A percentile compares a stretch with the other conserved stretches of the same genome.
Conservation (phyloP, 768 basidiomycete genomes). For the Mycena chlorophos region DNA sequence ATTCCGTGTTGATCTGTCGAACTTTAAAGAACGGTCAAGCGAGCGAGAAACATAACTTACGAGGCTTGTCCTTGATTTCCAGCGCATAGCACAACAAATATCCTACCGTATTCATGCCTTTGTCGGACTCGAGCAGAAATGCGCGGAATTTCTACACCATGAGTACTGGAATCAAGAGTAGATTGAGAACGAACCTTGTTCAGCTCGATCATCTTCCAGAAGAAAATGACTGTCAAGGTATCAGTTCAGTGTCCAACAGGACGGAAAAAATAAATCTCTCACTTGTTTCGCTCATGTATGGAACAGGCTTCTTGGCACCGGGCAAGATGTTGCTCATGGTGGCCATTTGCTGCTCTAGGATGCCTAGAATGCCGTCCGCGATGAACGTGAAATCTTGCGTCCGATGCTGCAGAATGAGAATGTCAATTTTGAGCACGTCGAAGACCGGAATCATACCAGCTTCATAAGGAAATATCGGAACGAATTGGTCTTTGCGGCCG, state of each 20-base stretch:
- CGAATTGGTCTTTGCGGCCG: constrained; percentile 74
- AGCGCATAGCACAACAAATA: constrained; percentile 80
- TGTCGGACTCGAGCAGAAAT: constrained; percentile 80
- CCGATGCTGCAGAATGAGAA: constrained; percentile 63
- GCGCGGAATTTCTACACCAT: constrained; percentile 78
- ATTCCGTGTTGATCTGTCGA: constrained; percentile 85
- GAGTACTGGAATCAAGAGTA: constrained; percentile 3
- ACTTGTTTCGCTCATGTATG: constrained; percentile 84
- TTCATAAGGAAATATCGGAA: constrained; percentile 93
- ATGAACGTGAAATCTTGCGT: constrained; percentile 87
- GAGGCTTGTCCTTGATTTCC: constrained; percentile 91
- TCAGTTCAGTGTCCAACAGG: constrained; percentile 5
- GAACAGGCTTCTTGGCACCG: constrained; percentile 80
- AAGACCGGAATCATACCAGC: constrained; percentile 46
- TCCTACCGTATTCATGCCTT: constrained; percentile 71
- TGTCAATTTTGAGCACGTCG: constrained; percentile 7
- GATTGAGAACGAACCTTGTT: constrained; percentile 67
- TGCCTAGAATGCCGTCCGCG: constrained; percentile 64
- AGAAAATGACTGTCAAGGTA: constrained; percentile 58
- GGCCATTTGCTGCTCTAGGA: constrained; percentile 75
- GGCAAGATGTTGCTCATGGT: constrained; percentile 76
- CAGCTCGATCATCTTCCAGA: constrained; percentile 91
- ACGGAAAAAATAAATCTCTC: constrained; percentile 29
- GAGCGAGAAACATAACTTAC: constrained; percentile 44
- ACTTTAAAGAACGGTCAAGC: not conserved